Base-by-base conservation (phyloP, 1,284 basidiomycete species). In the Ceratobasidium sp. region DNA sequence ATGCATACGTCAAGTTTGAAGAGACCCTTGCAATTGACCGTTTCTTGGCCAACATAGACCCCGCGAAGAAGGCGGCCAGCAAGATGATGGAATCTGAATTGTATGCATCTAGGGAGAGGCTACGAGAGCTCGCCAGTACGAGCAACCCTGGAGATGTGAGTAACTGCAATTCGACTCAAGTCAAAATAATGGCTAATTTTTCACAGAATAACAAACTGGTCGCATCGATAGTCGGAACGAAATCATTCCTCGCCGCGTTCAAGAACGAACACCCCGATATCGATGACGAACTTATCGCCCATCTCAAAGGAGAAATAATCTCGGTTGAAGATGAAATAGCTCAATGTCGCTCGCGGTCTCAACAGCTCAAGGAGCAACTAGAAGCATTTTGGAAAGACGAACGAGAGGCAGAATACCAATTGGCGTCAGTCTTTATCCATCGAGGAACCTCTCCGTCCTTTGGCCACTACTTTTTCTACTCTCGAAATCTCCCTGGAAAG, bases 381-480 rank as follows among this genome's bases (percentile, higher is more conserved):
- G 92, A 96, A 73, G 79, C 79, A 1, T 76, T 96, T 7, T 99
- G 97, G 97, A 80, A 80, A 45, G 86, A 87, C 72, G 86, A 88
- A 65, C 82, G 65, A 6, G 80, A 85, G 31, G 87, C 87, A 27
- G 88, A 90, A 60, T 99, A 98, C 77, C 93, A 96, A 75, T 84
- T 99, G 45, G 94, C 93, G 0, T 93, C 93, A 13, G 96, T 98
- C 13, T 99, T 98, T 80, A 93, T 98, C 75, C 96, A 99, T 79
- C 90, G 96, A 43, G 95, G 94, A 47, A 85, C 86, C 17, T 89
- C 90, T 22, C 88, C 91, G 0, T 89, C 87, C 3, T 93, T 88
- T 80, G 93, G 93, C 31, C 91, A 95, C 78, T 93, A 94, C 77
- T 94, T 92, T 80, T 92, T 95, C 79, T 93, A 93, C 76, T 91